These are phyloP conservation scores for Dacryopinax spathularia DNA, from an alignment of 768 basidiomycete genomes.

Conservation along the genomic window DNA sequence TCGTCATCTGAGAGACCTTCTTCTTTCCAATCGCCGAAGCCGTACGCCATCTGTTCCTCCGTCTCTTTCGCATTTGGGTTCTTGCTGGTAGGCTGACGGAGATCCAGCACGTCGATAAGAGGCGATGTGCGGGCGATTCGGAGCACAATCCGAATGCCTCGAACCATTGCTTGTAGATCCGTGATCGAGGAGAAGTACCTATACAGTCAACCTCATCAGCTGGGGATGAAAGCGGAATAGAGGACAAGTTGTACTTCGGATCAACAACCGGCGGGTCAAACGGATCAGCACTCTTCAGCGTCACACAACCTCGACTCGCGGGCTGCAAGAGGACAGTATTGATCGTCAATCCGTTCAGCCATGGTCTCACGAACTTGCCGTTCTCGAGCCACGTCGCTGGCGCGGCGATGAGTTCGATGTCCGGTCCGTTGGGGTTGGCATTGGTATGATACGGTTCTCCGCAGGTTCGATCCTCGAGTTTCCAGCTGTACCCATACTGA, in stretches of 20 bases:
- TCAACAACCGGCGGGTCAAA: slow-evolving; percentile 20
- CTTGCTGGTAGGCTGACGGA: slow-evolving; percentile 16
- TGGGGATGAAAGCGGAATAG: too few relatives aligned
- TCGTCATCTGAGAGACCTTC: slow-evolving; percentile 12
- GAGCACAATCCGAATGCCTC: slow-evolving; percentile 29
- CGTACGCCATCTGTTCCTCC: background rate
- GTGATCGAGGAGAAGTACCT: too few relatives aligned
- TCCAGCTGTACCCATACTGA: too few relatives aligned
- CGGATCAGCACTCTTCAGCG: slow-evolving; percentile 16
- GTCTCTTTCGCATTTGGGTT: slow-evolving; percentile 9
- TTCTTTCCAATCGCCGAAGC: background rate
- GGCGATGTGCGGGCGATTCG: slow-evolving; percentile 22
- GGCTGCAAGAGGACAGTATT: background rate
- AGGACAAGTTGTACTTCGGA: too few relatives aligned
- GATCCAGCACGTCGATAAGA: slow-evolving; percentile 7
- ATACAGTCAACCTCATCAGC: too few relatives aligned
- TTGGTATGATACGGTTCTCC: background rate
- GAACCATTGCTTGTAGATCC: too few relatives aligned
- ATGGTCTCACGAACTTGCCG: background rate
- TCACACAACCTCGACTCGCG: slow-evolving; percentile 15
- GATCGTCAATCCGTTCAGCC: background rate
- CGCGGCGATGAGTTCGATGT: slow-evolving; percentile 8
- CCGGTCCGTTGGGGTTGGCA: slow-evolving; percentile 5
- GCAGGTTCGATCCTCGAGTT: background rate
- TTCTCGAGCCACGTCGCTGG: background rate